Percentiles rank a stretch among this genome's conserved stretches.
These are phyloP conservation scores for Colletotrichum chrysophilum DNA, from an alignment of 2,329 filamentous ascomycete genomes.

Conservation along the genomic window DNA sequence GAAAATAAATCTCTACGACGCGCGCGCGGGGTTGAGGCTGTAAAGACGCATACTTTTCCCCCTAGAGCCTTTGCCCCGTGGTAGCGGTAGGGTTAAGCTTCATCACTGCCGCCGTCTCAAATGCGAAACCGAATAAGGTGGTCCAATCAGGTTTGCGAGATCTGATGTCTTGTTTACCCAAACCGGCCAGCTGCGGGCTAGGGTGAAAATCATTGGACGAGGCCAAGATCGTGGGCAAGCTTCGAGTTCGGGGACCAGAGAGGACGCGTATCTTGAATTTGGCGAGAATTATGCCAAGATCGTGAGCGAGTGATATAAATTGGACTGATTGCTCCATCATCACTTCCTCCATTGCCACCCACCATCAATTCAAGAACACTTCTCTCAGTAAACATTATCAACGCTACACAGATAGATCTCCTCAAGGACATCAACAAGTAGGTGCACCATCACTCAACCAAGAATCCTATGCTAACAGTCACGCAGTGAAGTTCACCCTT, in stretches of 20 bases:
- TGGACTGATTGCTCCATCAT: neutral
- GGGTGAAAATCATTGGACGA: neutral
- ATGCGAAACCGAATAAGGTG: neutral
- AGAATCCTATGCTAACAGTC: fast-evolving
- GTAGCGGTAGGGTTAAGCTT: neutral
- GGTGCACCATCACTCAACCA: fast-evolving
- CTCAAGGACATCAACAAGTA: neutral
- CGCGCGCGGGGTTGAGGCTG: neutral
- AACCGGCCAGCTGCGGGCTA: neutral
- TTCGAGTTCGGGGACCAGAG: neutral
- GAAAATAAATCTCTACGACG: neutral
- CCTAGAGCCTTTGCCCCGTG: neutral
- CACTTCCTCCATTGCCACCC: fast-evolving
- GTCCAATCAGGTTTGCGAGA: neutral
- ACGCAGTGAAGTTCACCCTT: neutral
- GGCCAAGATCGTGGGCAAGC: neutral
- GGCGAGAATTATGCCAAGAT: neutral
- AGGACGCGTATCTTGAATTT: neutral
- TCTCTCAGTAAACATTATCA: too few species aligned
- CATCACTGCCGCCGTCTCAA: neutral
- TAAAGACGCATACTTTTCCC: neutral
- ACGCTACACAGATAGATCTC: too few species aligned
- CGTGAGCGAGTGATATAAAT: neutral
- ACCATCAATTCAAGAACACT: fast-evolving
- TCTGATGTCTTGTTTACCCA: neutral